Evolutionary conservation across 176 grass and related monocot species (phyloP), one percentile per base, ranked within the genome.

Genomic region (Otatea glauca): DNA sequence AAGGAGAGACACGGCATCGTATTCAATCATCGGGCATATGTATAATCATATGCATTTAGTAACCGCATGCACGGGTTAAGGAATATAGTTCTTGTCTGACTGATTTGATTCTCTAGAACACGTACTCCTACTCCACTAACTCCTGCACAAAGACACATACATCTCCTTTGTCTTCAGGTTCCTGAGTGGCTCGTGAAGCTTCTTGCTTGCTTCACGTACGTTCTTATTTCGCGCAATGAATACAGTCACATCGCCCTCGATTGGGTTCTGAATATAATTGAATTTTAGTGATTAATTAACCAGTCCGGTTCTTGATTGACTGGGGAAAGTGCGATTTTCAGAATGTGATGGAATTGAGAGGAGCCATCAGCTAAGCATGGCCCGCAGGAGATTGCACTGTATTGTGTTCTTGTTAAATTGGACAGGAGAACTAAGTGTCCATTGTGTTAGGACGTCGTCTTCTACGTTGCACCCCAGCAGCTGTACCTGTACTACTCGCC

Each of bases 381-480:
- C 59, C 78, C 77, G 61, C 38, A 37, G 62, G 71, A 29, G 41
- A 86, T 38, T 63, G 72, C 83, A 72, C 18, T 71, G 38, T 66
- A 68, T 51, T 54, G 56, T 66, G 45, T 76, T 71, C 27, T 86
- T 83, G 37, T 29, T 76, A 55, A 81, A 56, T 90, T 72, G 66
- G 83, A 82, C 72, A 49, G 65, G 68, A 9, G 38, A 90, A 34
- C 68, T 63, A 75, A 84, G 60, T 75, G 20, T 47, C 3, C 83
- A 6, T 55, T 43, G 55, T 41, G 79, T 86, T 90, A 83, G 84
- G 68, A 86, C 74, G 88, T 90, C 84, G 80, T 87, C 74, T 83
- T 87, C 89, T 83, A 75, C 61, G 14, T 44, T 24, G 68, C 84
- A 24, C n/a, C 80, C 79, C 62, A 41, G 35, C 9, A 13, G 65